Evolutionary conservation across 495 filamentous ascomycete species (phyloP), one percentile per base, ranked within the genome.

Genomic region (Rhypophila decipiens): DNA sequence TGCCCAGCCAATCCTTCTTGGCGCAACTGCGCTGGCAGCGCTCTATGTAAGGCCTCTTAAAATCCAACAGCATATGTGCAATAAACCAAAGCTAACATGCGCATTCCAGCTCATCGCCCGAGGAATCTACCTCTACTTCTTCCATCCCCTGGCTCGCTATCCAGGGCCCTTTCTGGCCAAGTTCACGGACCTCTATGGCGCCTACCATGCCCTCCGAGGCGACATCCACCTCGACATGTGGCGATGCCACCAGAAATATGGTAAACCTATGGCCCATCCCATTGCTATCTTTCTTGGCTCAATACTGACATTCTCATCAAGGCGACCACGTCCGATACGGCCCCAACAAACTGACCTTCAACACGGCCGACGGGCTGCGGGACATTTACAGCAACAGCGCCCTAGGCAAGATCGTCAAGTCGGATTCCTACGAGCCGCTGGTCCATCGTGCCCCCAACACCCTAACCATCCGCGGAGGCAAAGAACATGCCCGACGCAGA

Each of bases 121-220:
- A n/a, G n/a, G n/a, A n/a, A n/a, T n/a, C n/a, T n/a, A n/a, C n/a
- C n/a, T n/a, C n/a, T n/a, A n/a, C 37, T 78, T 58, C 50, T 69
- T 73, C 51, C 76, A 79, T 35, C 75, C 76, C 0, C 68, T 82
- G 5, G 40, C 58, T n/a, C 59, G 58, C 0, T 78, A 71, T 51
- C 78, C 77, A 0, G 78, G 78, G 1, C 78, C 76, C 5, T 21
- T 44, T 7, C 39, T 59, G 3, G 36, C 36, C 9, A 39, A 39
- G 36, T 39, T 39, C 36, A 39, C 36, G 9, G 18, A 39, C 36
- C 36, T 39, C 9, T 39, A 39, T 17, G 18, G 36, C 18, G 36
- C 36, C 36, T 39, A 39, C 36, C 36, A 39, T 39, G 36, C 36
- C 36, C 18, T 8, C 9, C 9, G 18, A 39, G 36, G 36, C 18